Evolutionary conservation across 2,329 filamentous ascomycete genomes (phyloP), one percentile per base, ranked within the genome.

Genomic region (Fusarium cicatricum): DNA sequence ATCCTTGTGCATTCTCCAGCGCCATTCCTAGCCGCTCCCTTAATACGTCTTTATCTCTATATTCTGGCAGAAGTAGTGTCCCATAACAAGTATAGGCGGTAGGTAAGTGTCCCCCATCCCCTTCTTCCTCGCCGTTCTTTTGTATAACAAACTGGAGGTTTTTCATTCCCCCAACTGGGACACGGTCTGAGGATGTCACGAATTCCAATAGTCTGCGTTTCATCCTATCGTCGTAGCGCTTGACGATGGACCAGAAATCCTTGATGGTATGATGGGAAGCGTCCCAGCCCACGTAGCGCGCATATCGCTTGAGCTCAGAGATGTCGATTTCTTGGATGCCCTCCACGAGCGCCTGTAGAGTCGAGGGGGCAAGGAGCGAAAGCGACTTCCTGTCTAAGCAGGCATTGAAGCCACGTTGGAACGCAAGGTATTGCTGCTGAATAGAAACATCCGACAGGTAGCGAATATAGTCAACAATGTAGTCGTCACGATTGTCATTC

Each of bases 21-120:
- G 95, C 95, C 81, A 96, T 87, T n/a, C 80, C 82, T 69, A 99
- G 75, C 69, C 93, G 91, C 75, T 88, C 82, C 71, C 82, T 82
- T 70, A 99, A 72, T 31, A 90, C 85, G 55, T 90, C 86, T 70
- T 81, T 85, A 33, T 85, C 85, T 48, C 78, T 82, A 73, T 98
- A 99, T 75, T 93, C 88, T 1, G 95, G 95, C 58, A 99, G 74
- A 62, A 96, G 77, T 39, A 99, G 76, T 41, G 90, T 93, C 2
- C 94, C 92, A 76, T 97, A 98, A 74, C 95, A 99, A 0, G 95
- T 99, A 69, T 92, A 89, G 58, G 91, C 94, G 5, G 90, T 96
- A 4, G 95, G 95, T 66, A 99, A 69, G 60, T 85, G 83, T 0
- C 82, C 83, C 3, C 72, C 70, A 2, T 78, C 77, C 2, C 77